phyloP scores from a whole-genome alignment of 352 stramenopile genomes.

The Phytophthora pluvialis region DNA sequence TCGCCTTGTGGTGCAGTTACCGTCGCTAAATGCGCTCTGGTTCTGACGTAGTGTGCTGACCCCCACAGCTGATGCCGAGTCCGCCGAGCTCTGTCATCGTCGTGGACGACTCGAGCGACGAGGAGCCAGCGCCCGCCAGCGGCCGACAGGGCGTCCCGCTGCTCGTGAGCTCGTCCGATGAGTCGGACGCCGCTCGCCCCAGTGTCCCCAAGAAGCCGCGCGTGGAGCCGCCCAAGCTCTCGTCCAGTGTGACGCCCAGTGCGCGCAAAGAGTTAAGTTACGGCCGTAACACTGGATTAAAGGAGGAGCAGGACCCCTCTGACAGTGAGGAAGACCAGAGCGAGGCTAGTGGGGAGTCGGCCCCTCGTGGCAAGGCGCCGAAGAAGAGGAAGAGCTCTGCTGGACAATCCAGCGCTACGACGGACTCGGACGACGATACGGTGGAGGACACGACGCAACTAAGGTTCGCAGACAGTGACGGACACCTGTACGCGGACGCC shows the following conservation, averaged over 20 bases:
- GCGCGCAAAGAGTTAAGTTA: slow-evolving; percentile 8
- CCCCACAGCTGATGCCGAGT: slow-evolving; percentile 34
- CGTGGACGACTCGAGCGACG: slow-evolving; percentile 59
- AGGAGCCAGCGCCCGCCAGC: slow-evolving; percentile 22
- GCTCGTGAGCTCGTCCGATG: slow-evolving; percentile 26
- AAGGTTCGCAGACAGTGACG: slow-evolving; percentile 20
- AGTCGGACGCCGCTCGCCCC: slow-evolving; percentile 21
- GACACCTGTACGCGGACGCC: slow-evolving; percentile 41
- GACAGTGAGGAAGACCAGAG: slow-evolving; percentile 3
- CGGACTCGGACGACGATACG: slow-evolving; percentile 20
- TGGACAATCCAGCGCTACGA: slow-evolving; percentile 2
- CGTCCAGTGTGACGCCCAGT: neutral
- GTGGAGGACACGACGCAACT: slow-evolving; percentile 20
- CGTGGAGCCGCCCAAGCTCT: slow-evolving; percentile 10
- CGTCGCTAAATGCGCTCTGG: neutral
- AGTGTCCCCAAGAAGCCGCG: slow-evolving; percentile 26
- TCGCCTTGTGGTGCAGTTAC: neutral
- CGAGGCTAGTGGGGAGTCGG: slow-evolving; percentile 4
- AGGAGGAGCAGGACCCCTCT: slow-evolving; percentile 9
- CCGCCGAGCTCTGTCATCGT: slow-evolving; percentile 46
- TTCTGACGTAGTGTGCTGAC: slow-evolving; percentile 17
- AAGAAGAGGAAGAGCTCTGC: slow-evolving; percentile 10
- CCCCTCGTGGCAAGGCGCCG: neutral
- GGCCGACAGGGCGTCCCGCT: slow-evolving; percentile 11
- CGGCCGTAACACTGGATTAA: slow-evolving; percentile 6